Evolutionary conservation across 164 flowering plant genomes (phyloP), one percentile per base, ranked within the genome.

Genomic region (Aristolochia contorta): DNA sequence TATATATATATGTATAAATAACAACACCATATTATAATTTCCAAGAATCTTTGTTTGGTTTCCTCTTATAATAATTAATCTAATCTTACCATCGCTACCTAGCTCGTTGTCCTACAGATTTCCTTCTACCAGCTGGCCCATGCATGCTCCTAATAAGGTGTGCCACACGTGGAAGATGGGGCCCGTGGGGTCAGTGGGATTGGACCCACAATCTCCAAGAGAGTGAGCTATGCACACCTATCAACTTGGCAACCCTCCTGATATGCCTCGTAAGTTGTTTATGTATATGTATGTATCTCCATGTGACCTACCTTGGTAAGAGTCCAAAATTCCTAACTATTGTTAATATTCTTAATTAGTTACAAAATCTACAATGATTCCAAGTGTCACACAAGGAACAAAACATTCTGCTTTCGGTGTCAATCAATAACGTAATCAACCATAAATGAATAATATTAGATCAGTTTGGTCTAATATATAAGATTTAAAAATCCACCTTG

Each of bases 1-100:
- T 13, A 53, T 24, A 53, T 53, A 21, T 15, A 52, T 22, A 52
- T n/a, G n/a, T n/a, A n/a, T n/a, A n/a, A n/a, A n/a, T n/a, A n/a
- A n/a, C n/a, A n/a, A n/a, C n/a, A n/a, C n/a, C n/a, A n/a, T n/a
- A n/a, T n/a, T n/a, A n/a, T n/a, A n/a, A n/a, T n/a, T n/a, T n/a
- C n/a, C n/a, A n/a, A n/a, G n/a, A 52, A 20, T 52, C 55, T 52
- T 52, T 52, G 23, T 48, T 52, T 52, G 55, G 55, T 52, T 52
- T 27, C 30, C 30, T 27, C 30, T 52, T 12, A 6, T 52, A 25
- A 12, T 12, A 12, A 22, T 19, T 52, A 15, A 25, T 3, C 23
- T 53, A 22, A 53, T 22, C 56, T 53, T 27, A 53, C 12, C 56
- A n/a, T n/a, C n/a, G n/a, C n/a, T n/a, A n/a, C n/a, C n/a, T n/a